Evolutionary conservation across 192 early-diverging fungal genomes (phyloP), one percentile per base, ranked within the genome.

Genomic region (Thoreauomyces humboldtii): DNA sequence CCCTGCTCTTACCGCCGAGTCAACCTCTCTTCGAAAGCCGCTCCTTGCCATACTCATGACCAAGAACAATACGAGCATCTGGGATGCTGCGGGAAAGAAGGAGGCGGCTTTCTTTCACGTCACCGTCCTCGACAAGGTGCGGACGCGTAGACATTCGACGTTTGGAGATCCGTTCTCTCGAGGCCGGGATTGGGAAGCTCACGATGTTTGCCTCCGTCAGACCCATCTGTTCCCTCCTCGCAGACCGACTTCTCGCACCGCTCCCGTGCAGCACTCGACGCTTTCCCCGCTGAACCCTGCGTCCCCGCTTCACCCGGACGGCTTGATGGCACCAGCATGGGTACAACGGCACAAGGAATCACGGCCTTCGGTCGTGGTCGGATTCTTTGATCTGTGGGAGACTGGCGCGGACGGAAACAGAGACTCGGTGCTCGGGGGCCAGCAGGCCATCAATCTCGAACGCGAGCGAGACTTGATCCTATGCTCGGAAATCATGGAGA

Each of bases 301-400:
- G 4, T 95, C 93, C 6, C 85, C 89, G 11, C 61, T 93, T 48
- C 80, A 86, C 77, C 92, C 93, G 0, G 90, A 93, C 73, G 93
- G 93, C 19, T 69, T 95, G n/a, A 85, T 95, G 66, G 72, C 80
- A 0, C 82, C 89, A 0, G 35, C 64, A 14, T 95, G 89, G 89
- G 61, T 91, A 21, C 48, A 65, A 22, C 81, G 86, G 52, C 88
- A 95, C 60, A 78, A 77, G 33, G 76, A 86, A 27, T 44, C 67
- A 7, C 59, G 84, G 0, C 90, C 92, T 2, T 75, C 82, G 15
- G 84, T 87, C 15, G 71, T 89, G 32, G 83, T 92, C 32, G 81
- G 80, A 15, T 82, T 91, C 65, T 86, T 87, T 53, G 85, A 89
- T 11, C 71, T 93, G 27, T 68, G 65, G 65, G 65, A 68, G 4